These are phyloP conservation scores for Porogramme epimiltina DNA, from an alignment of 1,284 basidiomycete genomes.

Conservation along the genomic window DNA sequence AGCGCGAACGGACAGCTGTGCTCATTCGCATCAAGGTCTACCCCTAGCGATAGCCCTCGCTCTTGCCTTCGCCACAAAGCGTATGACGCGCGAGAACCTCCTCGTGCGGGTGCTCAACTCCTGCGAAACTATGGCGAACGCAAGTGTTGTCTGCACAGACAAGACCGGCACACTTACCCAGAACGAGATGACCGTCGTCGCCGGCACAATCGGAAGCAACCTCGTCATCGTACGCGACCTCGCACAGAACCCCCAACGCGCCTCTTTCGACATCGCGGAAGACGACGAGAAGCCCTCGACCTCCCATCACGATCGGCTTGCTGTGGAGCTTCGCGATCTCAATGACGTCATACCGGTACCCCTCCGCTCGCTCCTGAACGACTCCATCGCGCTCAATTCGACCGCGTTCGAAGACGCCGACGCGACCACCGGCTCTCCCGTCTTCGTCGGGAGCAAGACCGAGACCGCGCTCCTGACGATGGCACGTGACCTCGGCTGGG, in stretches of 20 bases:
- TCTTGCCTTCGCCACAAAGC: constrained; percentile 94
- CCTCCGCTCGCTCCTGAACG: constrained; percentile 77
- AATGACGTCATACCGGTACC: constrained; percentile 65
- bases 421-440: constrained; percentile 59
- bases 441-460: constrained; percentile 95
- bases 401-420: constrained; percentile 92
- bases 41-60: constrained; percentile 97
- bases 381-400: constrained; percentile 90
- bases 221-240: constrained; percentile 90
- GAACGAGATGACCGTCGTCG: constrained; percentile 97
- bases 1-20: constrained; percentile 1
- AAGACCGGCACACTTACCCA: constrained; percentile 95
- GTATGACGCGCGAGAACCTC: constrained; percentile 96
- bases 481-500: constrained; percentile 87
- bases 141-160: constrained; percentile 95
- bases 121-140: constrained; percentile 99
- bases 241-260: constrained; percentile 72
- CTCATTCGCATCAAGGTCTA: constrained; percentile 61
- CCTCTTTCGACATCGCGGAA: constrained; percentile 64
- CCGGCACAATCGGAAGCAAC: constrained; percentile 91
- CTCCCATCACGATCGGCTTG: constrained; percentile 72
- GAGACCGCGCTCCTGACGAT: constrained; percentile 93
- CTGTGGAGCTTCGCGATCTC: constrained; percentile 78
- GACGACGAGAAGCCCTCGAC: constrained; percentile 38
- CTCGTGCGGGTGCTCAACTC: constrained; percentile 94